Base-by-base conservation (phyloP, 768 basidiomycete genomes). In the Lyophyllum decastes region DNA sequence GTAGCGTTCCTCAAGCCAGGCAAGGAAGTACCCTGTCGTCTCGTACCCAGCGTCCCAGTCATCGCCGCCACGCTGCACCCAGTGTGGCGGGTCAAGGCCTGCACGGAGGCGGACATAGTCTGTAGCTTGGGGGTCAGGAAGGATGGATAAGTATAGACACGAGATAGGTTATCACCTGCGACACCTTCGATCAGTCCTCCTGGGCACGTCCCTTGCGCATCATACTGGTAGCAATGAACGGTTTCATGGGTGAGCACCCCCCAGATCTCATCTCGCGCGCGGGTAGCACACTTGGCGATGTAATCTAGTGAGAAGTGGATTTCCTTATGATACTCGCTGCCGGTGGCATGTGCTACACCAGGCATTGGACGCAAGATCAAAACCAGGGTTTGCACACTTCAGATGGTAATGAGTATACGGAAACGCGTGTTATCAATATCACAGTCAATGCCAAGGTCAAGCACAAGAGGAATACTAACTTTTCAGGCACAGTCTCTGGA, bases 1-100 rank as follows among this genome's bases (percentile, higher is more conserved):
- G 55, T 81, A 79, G 21, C 76, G 75, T 22, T 67, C 71, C 66
- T 89, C 84, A 57, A 81, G 68, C 88, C 89, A 92, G 52, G 83
- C 81, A 52, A 92, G 81, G 65, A 93, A 92, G 68, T 82, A 92
- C 2, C 80, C 90, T 1, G 90, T 93, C 25, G 76, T 78, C 40
- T 84, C 82, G 68, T 92, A 93, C 14, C 91, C 91, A 19, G 79
- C 84, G 59, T 93, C 90, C 91, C 91, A 92, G 27, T 68, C 71
- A 43, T 78, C 78, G 6, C 75, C 78, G 59, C 69, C 73, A 2
- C 69, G 68, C 27, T 74, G 76, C 47, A 71, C 76, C 91, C 91
- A 92, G 64, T 92, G 90, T 7, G 89, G 90, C 1, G 91, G 88
- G 0, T 68, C 74, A 25, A 85, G 76, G 1, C 78, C 78, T 8